Conservation (phyloP, 495 filamentous ascomycete genomes). For the Lophiostoma macrostomum region DNA sequence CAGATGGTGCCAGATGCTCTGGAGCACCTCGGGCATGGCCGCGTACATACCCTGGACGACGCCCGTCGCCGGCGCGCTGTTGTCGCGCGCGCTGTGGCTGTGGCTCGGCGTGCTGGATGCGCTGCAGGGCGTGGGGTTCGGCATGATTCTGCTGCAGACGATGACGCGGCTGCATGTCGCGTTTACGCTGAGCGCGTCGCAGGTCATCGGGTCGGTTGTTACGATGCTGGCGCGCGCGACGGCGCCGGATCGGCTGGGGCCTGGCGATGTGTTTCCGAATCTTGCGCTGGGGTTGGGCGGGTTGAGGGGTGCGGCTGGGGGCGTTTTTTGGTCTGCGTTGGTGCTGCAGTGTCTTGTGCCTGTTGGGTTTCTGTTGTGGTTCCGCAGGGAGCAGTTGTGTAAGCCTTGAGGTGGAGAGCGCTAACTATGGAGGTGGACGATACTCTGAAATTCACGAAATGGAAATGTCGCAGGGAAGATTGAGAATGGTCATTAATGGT, state of each 20-base stretch:
- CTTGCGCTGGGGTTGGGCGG: conserved; percentile 49
- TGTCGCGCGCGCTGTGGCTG: conserved; percentile 56
- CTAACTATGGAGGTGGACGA: background rate
- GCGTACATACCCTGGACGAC: conserved; percentile 59
- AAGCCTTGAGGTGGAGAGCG: conserved; percentile 50
- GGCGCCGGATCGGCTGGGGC: conserved; percentile 57
- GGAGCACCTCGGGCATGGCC: conserved; percentile 57
- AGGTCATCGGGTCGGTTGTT: conserved; percentile 53
- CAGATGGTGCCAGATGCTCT: conserved; percentile 65
- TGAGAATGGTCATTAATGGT: no score
- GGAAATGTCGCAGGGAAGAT: background rate
- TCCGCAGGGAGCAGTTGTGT: conserved; percentile 67
- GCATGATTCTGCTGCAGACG: conserved; percentile 63
- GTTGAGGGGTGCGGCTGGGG: conserved; percentile 53
- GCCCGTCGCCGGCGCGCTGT: conserved; percentile 49
- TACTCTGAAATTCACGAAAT: background rate
- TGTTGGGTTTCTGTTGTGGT: conserved; percentile 65
- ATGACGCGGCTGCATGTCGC: conserved; percentile 59
- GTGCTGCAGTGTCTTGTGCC: conserved; percentile 61
- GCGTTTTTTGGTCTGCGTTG: conserved; percentile 70
- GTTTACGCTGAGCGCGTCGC: conserved; percentile 54
- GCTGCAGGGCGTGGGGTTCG: conserved; percentile 60
- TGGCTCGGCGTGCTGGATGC: conserved; percentile 51
- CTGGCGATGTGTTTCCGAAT: conserved; percentile 63
- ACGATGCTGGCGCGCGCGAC: conserved; percentile 59